phyloP scores from a whole-genome alignment of 2,329 filamentous ascomycete genomes.

The Claviceps spartinae region DNA sequence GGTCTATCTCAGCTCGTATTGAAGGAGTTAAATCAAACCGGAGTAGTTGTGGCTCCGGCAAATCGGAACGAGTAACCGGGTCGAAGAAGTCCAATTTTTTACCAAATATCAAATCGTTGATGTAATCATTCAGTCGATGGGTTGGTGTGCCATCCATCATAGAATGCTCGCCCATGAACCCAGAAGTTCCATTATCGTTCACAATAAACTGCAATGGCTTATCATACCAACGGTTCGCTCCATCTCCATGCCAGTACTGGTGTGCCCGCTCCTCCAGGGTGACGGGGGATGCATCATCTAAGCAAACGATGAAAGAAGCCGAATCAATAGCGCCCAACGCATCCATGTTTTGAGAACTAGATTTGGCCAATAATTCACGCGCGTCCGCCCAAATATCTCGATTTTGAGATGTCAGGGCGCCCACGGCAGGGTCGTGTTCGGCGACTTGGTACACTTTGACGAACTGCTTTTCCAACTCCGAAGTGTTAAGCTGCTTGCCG shows the following conservation, averaged over 20 bases:
- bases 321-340: conserved; percentile 74
- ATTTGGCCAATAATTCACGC: conserved; percentile 58
- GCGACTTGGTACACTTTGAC: conserved; percentile 66
- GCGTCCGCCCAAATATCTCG: conserved; percentile 86
- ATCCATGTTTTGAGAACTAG: conserved; percentile 65
- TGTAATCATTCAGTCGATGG: conserved; percentile 89
- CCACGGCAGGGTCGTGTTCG: conserved; percentile 59
- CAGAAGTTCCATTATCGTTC: conserved; percentile 94
- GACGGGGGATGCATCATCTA: conserved; percentile 82
- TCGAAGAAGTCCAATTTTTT: conserved; percentile 87
- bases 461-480: conserved; percentile 86
- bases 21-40: conserved; percentile 66
- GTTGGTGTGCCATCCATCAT: conserved; percentile 99
- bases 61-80: conserved; percentile 61
- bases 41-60: conserved; percentile 67
- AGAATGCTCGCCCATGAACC: conserved; percentile 96
- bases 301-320: conserved; percentile 79
- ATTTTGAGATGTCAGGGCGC: conserved; percentile 80
- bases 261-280: conserved; percentile 91
- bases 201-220: conserved; percentile 97
- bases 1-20: conserved; percentile 64
- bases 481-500: conserved; percentile 74
- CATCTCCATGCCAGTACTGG: conserved; percentile 97
- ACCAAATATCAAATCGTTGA: conserved; percentile 82
- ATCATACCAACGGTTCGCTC: conserved; percentile 91